These are phyloP conservation scores for Didymosphaeria variabile DNA, from an alignment of 2,329 filamentous ascomycete genomes.

Conservation along the genomic window DNA sequence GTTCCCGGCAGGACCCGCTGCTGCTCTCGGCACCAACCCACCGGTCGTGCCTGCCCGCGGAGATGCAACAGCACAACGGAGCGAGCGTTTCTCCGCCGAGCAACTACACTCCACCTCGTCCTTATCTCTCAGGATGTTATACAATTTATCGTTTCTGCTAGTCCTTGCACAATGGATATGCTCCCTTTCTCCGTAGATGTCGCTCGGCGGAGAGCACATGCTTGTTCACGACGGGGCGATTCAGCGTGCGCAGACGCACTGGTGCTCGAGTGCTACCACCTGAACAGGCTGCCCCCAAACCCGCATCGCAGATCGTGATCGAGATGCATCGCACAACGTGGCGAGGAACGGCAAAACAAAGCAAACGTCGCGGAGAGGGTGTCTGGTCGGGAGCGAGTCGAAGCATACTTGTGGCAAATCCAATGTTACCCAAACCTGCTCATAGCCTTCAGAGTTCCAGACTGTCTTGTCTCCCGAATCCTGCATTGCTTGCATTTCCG, in stretches of 20 bases:
- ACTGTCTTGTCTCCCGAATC: background rate
- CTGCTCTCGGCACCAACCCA: conserved; percentile 4
- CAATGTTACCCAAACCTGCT: too few relatives aligned
- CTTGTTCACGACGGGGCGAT: background rate
- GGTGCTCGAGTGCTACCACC: background rate
- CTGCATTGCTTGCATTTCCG: background rate
- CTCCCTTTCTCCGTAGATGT: background rate
- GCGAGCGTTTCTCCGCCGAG: conserved; percentile 14
- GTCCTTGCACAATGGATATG: background rate
- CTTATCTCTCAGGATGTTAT: conserved; percentile 6
- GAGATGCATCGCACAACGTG: background rate
- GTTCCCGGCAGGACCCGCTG: background rate
- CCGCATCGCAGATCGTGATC: background rate
- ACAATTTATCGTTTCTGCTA: background rate
- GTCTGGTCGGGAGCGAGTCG: background rate
- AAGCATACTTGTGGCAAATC: too few relatives aligned
- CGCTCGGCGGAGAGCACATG: background rate
- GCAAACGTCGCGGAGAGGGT: background rate
- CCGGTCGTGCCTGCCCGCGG: conserved; percentile 4
- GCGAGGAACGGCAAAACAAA: background rate
- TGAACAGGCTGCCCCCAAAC: background rate
- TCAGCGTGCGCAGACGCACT: background rate
- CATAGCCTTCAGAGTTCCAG: background rate
- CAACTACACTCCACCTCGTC: conserved; percentile 4
- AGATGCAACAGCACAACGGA: conserved; percentile 11